Evolutionary conservation across 257 asterid genomes (phyloP), one percentile per base, ranked within the genome.

Genomic region (Primulina eburnea): DNA sequence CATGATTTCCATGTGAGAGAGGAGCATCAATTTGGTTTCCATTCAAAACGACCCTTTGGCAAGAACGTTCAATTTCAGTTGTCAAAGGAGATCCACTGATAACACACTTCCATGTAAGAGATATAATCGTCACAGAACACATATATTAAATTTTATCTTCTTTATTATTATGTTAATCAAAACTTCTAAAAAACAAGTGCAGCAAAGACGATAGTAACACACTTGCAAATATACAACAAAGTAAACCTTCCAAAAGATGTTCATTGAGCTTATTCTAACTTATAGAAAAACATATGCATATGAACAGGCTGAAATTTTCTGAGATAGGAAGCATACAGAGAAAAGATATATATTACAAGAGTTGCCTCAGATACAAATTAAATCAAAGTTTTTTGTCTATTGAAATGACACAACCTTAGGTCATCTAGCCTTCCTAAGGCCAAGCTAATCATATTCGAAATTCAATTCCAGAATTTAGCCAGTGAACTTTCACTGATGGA

Each of bases 401-500:
- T 11, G 47, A 64, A 37, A 38, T 64, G 35, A 37, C 40, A 64
- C 18, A 64, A 37, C 56, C 68, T 64, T 10, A 32, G 17, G 34
- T 34, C 69, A 64, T 28, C 21, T 33, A 35, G 17, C 2, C n/a
- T 12, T 14, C 7, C 1, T 37, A 21, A 24, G 40, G 33, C 50
- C 17, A 70, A 38, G 50, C 18, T 8, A 1, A 53, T 77, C 65
- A 85, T 63, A 72, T 69, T 78, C 89, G 79, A 68, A 88, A 92
- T 78, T 85, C 94, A 40, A 87, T 77, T 32, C 92, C 87, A 40
- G 73, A 82, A 59, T 85, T 65, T 26, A 71, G 66, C 76, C 87
- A 72, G 73, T 85, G 95, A 70, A 78, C 80, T 79, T 89, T 89
- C 79, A 87, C 95, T 52, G 88, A 71, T 67, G 68, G 86, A 71